Evolutionary conservation across 345 rosid species (phyloP).

Genomic region (Gossypium ekmanianum): DNA sequence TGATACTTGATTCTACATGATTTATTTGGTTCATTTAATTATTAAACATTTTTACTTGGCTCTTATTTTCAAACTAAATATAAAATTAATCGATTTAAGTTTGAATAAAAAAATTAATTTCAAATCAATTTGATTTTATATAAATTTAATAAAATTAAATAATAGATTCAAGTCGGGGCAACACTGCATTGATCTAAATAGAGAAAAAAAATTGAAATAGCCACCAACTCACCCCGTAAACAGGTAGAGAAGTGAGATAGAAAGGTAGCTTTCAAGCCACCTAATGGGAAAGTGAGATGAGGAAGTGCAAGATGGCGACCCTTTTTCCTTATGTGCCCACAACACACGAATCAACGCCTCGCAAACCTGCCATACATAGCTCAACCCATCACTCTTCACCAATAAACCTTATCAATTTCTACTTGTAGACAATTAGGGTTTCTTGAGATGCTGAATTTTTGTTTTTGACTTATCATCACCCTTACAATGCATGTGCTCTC

Average conservation of each 20-base stretch:
- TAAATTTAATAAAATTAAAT: no score
- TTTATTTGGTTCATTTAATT: no score
- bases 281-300: conserved; percentile 41
- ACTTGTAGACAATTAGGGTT: conserved; percentile 19
- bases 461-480: neutral
- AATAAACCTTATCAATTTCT: neutral
- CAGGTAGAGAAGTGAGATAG: conserved; percentile 23
- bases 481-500: neutral
- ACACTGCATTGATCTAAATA: neutral
- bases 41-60: no score
- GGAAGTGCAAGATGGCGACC: conserved; percentile 47
- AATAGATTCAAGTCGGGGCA: no score
- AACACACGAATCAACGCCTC: conserved; percentile 19
- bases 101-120: no score
- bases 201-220: neutral
- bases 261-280: conserved; percentile 46
- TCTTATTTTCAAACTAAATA: no score
- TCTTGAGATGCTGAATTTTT: conserved; percentile 25
- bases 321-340: conserved; percentile 23
- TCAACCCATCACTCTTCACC: neutral
- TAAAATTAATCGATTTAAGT: no score
- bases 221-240: conserved; percentile 16
- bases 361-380: neutral
- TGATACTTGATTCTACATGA: no score
- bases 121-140: no score